Evolutionary conservation across 257 asterid species (phyloP), one percentile per base, ranked within the genome.

Genomic region (Coffea eugenioides): DNA sequence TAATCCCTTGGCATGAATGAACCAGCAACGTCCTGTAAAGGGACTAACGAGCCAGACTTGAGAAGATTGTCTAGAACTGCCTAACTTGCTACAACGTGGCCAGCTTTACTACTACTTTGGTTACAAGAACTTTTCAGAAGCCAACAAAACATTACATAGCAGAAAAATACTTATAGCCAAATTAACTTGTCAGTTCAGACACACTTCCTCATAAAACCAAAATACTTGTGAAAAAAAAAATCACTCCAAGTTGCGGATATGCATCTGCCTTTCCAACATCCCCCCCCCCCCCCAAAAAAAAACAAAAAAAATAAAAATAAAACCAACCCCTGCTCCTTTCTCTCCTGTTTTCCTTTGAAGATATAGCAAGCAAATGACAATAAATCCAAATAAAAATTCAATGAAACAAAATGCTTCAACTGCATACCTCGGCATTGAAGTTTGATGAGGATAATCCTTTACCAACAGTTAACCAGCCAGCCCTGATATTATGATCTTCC

Each of bases 381-480:
- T 20, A 16, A 51, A 64, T 43, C 45, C 51, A 23, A 67, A 68
- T 69, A 31, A 41, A 20, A 72, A 39, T 23, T 65, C 27, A 51
- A 52, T 54, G 20, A 41, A 49, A 7, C 73, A 45, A 77, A 16
- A 64, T 2, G 5, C n/a, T 62, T 15, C 46, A 65, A 82, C 18
- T 76, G 62, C 80, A 73, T 89, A 93, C 99, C 97, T 93, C 97
- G 15, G 94, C 78, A 78, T 89, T 91, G 78, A 96, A 96, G 86
- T 96, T 96, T 61, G 98, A 89, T 2, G 99, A 96, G 77, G 97
- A 88, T 81, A 96, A 82, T 83, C 91, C 99, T 69, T 90, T 88
- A 81, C 99, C 99, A n/a, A 92, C 91, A 61, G 99, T 96, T 89
- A 96, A 88, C 99, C 99, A 96, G 84, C 99, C 99, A 66, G 97